Evolutionary conservation across 768 basidiomycete species (phyloP), one percentile per base, ranked within the genome.

Genomic region (Podaxis sp.): DNA sequence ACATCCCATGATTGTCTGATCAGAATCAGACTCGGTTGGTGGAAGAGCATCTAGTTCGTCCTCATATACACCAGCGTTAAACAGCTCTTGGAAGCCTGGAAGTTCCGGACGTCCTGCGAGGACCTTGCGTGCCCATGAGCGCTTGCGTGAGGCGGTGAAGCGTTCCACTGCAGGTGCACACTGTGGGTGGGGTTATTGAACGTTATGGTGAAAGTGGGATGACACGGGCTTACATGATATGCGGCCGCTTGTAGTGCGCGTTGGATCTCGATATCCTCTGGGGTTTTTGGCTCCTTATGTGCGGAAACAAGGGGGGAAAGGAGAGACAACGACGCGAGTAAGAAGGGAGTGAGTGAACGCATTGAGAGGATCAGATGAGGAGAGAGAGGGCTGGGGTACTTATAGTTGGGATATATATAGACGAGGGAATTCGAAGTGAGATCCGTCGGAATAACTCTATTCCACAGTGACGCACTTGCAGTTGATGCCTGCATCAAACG

Each of bases 161-260:
- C 76, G 75, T 53, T 77, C 82, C 1, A 84, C 73, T 0, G 82
- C 79, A 1, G 82, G 80, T 37, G 82, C 81, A 51, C 82, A 84
- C 82, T 83, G 61, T 48, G 23, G 18, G 23, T 25, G 21, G 47
- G 3, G 28, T 16, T 44, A n/a, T 6, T 16, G 16, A 44, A 7
- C 42, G 1, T 36, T 6, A 0, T 36, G 9, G 51, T 6, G 50
- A 58, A 16, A 50, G 9, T 27, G n/a, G 57, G 55, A 16, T 13
- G 40, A 38, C 25, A 51, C 9, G 28, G 25, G 74, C 77, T 25
- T 55, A 82, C 81, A 67, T 82, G 78, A 59, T 81, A 82, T 2
- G 82, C 82, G 25, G 82, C 81, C 44, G 76, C 79, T 61, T 82
- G 79, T 28, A 84, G 71, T 14, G 74, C 74, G 18, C 81, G 72